These are phyloP conservation scores for Trypanosoma brucei DNA, from an alignment of 208 protist genomes.

Conservation along the genomic window DNA sequence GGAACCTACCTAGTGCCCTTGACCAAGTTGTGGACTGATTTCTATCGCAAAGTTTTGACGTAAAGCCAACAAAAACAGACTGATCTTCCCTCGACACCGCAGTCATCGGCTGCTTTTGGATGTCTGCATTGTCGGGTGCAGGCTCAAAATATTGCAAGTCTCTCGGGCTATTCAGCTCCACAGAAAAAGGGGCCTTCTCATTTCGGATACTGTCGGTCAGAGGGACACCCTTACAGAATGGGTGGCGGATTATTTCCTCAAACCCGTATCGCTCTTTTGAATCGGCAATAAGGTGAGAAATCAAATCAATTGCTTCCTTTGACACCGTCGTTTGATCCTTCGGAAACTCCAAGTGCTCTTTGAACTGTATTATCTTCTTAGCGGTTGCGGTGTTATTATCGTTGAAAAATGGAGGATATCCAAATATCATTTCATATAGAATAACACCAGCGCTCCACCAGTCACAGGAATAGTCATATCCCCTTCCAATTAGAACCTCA, in stretches of 20 bases:
- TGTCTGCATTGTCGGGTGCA: conserved; percentile 21
- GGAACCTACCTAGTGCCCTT: conserved; percentile 16
- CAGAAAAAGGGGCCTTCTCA: conserved; percentile 34
- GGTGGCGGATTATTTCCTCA: conserved; percentile 32
- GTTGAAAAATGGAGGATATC: conserved; percentile 41
- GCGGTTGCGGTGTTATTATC: conserved; percentile 62
- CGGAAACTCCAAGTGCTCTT: conserved; percentile 76
- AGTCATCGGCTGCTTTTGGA: conserved; percentile 22
- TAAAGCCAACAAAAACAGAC: conserved; percentile 33
- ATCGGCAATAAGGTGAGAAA: conserved; percentile 38
- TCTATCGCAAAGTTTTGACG: conserved; percentile 20
- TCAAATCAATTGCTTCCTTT: conserved; percentile 57
- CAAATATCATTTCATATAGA: conserved; percentile 51
- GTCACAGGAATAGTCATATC: conserved; percentile 41
- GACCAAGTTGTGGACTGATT: conserved; percentile 21
- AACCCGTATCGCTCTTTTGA: conserved; percentile 29
- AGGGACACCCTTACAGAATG: conserved; percentile 38
- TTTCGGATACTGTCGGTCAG: conserved; percentile 26
- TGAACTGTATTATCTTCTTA: conserved; percentile 84
- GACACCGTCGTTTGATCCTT: conserved; percentile 35
- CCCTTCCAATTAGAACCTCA: conserved; percentile 32
- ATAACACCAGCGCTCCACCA: conserved; percentile 63
- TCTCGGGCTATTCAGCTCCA: conserved; percentile 19
- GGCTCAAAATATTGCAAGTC: conserved; percentile 56
- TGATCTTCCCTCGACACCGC: conserved; percentile 27